Base-by-base conservation (phyloP, 345 rosid genomes). In the Rhodamnia argentea region DNA sequence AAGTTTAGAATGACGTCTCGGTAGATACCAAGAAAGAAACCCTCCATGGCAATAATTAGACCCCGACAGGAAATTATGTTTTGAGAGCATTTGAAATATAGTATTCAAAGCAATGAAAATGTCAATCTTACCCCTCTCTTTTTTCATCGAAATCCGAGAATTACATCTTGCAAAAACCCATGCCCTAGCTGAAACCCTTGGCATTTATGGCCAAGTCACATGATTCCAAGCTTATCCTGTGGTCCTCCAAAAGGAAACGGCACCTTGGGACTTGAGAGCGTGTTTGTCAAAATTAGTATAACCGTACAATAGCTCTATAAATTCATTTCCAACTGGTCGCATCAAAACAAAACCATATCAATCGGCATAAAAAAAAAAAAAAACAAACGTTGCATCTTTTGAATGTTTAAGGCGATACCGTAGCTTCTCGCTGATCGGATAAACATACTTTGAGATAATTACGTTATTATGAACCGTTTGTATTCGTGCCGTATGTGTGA, bases 301-400 rank as follows among this genome's bases (percentile, higher is more conserved):
- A 16, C 11, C 7, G 8, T 15, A 37, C 15, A 29, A 37, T 62
- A 15, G 75, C 75, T 62, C 3, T 29, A 10, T 62, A 7, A 29
- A 15, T 15, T 4, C 22, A 29, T 18, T 6, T 32, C 15, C 22
- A 62, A 27, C 75, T 7, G 54, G 18, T 52, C 54, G 1, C 54
- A 52, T 52, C 54, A 52, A 29, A 29, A 29, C 75, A 7, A 62
- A 62, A 62, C 22, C 22, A 15, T 27, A 27, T 62, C 40, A 14
- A 62, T 37, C 1, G 20, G 0, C 11, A 0, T 62, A 2, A 0
- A 62, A 14, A 3, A 3, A 0, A 2, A 2, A 0, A 62, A 29
- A 3, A n/a, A n/a, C n/a, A n/a, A n/a, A 3, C 0, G 11, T 64
- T 20, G 5, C 6, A 0, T 15, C 5, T 60, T 60, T 60, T 0